A percentile compares a stretch with the other conserved stretches of the same genome.
Evolutionary conservation across 2,329 filamentous ascomycete genomes (phyloP).

Genomic region (Sclerotiophoma versabilis): DNA sequence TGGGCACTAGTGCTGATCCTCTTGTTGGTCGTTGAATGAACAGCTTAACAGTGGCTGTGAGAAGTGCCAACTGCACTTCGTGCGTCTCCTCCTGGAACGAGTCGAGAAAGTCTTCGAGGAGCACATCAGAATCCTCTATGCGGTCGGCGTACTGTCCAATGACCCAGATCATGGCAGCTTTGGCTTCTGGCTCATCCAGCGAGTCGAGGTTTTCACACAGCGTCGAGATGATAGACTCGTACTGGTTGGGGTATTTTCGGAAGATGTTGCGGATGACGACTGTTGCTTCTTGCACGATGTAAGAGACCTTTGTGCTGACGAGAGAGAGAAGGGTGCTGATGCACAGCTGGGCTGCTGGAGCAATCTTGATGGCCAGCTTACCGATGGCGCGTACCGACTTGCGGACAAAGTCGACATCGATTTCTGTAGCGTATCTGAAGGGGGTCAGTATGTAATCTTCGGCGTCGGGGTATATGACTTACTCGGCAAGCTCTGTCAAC

Average conservation of each 20-base stretch:
- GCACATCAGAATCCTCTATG: conserved; percentile 93
- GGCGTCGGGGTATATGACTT: too few species aligned
- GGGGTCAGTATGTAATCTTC: not conserved
- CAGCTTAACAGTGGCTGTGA: conserved; percentile 96
- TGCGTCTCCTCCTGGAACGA: conserved; percentile 93
- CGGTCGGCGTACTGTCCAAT: conserved; percentile 97
- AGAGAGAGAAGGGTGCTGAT: conserved; percentile 93
- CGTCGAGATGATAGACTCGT: conserved; percentile 95
- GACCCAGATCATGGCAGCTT: conserved; percentile 99
- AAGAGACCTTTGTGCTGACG: conserved; percentile 96
- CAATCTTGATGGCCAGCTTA: conserved; percentile 98
- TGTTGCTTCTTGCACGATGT: conserved; percentile 98
- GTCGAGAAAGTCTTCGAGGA: conserved; percentile 94
- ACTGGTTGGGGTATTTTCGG: conserved; percentile 98
- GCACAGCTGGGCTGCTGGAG: conserved; percentile 87
- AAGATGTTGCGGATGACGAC: conserved; percentile 99
- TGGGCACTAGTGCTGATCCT: conserved; percentile 89
- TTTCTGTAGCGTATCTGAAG: conserved; percentile 85
- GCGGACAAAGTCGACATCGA: conserved; percentile 97
- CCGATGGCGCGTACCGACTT: conserved; percentile 98
- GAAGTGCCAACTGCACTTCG: conserved; percentile 90
- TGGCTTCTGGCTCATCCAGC: conserved; percentile 95
- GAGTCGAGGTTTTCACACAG: conserved; percentile 96
- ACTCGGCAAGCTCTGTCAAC: conserved; percentile 90
- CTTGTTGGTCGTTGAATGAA: conserved; percentile 98